A percentile compares a stretch with the other conserved stretches of the same genome.
phyloP scores from a whole-genome alignment of 345 rosid species.

The Citrus sinensis region DVS_A1.0 CM039164.1:28774001-28774500 shows the following conservation, averaged over 20 bases:
- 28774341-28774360: neutral
- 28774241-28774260: slow-evolving; percentile 30
- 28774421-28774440: neutral
- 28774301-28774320: neutral
- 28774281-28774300: neutral
- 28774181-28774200: slow-evolving; percentile 76
- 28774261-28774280: neutral
- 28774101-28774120: slow-evolving; percentile 17
- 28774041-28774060: slow-evolving; percentile 74
- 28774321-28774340: neutral
- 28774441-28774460: neutral
- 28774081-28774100: slow-evolving; percentile 50
- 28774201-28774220: slow-evolving; percentile 73
- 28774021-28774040: slow-evolving; percentile 36
- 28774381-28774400: neutral
- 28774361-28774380: neutral
- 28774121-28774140: slow-evolving; percentile 17
- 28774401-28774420: neutral
- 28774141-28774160: slow-evolving; percentile 25
- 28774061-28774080: slow-evolving; percentile 73
- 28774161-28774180: slow-evolving; percentile 84
- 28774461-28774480: neutral
- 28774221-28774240: slow-evolving; percentile 90
- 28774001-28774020: neutral
- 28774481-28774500: neutral